Evolutionary conservation across 2,329 filamentous ascomycete species (phyloP), one percentile per base, ranked within the genome.

Genomic region (Magnaporthiopsis rhizophila): DNA sequence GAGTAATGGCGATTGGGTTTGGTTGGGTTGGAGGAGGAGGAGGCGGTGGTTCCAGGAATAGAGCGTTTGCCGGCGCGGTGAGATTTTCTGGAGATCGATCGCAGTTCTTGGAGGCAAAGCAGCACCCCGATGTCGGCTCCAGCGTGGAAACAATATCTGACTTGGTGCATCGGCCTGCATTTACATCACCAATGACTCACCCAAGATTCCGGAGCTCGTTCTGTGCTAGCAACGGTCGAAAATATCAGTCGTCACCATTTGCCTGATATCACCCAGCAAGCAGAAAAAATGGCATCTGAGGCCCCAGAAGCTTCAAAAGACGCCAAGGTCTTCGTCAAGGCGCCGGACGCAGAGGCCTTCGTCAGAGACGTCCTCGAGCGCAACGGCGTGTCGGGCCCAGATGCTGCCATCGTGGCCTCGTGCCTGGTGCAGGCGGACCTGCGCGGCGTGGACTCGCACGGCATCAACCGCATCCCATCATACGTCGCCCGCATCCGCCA

Each of bases 371-470:
- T 65, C 21, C 65, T 65, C 3, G 45, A 50, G 32, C 30, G 32
- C 3, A 59, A 73, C 34, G 69, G 70, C 2, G 72, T 79, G 24
- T 67, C 66, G 58, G 21, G 50, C 6, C 62, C 65, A 21, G 62
- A 65, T 38, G 69, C 68, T 13, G 64, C 28, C 26, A 56, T 67
- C 30, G 66, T 71, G 9, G 67, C 69, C 15, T 64, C 67, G 24
- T 61, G 66, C 50, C 67, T 71, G 18, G 68, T 71, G 2, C 64
- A 69, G 21, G 71, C 70, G 11, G 71, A 72, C 59, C 67, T 70
- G 21, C 66, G 71, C 36, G 69, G 71, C 32, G 70, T 72, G 58
- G 70, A 73, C 62, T 68, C 71, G 1, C 69, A 73, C 61, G 68
- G 71, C 15, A 64, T 72, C 58, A 70, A 69, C 57, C 68, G 70